Conservation (phyloP, 1,284 basidiomycete species). For the Trametes pubescens region DNA sequence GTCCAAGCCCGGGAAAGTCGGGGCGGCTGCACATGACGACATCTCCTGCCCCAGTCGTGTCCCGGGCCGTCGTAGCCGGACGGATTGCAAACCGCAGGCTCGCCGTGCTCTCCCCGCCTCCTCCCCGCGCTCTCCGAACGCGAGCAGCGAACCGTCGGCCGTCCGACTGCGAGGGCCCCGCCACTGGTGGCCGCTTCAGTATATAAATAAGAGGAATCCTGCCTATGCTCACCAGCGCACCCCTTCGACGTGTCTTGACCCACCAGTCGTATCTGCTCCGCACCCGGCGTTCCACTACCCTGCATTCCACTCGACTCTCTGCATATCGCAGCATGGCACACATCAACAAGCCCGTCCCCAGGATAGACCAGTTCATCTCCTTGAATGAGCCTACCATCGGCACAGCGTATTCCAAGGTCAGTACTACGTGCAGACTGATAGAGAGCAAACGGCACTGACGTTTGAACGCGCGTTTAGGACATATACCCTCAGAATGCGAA, state of each 20-base stretch:
- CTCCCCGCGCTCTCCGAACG: too few species aligned
- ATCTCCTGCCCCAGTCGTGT: not conserved
- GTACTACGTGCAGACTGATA: slow-evolving; percentile 19
- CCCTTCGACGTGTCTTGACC: not conserved
- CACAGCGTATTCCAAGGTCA: slow-evolving; percentile 49
- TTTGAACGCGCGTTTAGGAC: slow-evolving; percentile 41
- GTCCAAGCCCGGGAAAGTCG: slow-evolving; percentile 8
- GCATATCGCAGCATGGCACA: slow-evolving; percentile 31
- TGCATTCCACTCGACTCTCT: not conserved
- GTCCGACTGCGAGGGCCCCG: not conserved
- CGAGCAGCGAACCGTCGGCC: not conserved
- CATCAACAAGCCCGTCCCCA: slow-evolving; percentile 58
- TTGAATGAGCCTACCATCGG: slow-evolving; percentile 72
- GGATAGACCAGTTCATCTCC: slow-evolving; percentile 62
- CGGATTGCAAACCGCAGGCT: not conserved
- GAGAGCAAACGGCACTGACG: not conserved
- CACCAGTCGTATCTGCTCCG: not conserved
- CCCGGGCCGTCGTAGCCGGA: not conserved
- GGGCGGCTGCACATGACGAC: slow-evolving; percentile 8
- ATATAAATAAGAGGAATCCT: not conserved
- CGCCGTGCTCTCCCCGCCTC: slow-evolving; percentile 1
- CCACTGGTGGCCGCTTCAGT: not conserved
- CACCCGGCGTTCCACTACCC: not conserved
- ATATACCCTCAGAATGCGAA: slow-evolving; percentile 52
- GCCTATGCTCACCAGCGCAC: not conserved